Percentiles rank a stretch among this genome's conserved stretches.
phyloP scores from a whole-genome alignment of 345 rosid genomes.

The Pelargonium nanum region DNA sequence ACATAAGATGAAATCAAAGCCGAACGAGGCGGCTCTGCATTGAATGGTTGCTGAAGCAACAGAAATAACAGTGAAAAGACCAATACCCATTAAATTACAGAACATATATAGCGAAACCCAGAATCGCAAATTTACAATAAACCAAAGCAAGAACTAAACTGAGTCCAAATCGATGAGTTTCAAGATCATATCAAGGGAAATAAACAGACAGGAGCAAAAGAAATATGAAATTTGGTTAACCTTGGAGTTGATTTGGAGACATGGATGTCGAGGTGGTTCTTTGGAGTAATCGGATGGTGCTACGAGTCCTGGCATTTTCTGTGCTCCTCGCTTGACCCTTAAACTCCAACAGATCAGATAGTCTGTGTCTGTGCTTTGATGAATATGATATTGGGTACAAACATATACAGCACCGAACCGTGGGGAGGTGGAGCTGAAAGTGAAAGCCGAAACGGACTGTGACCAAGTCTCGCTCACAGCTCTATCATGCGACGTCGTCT shows the following conservation, averaged over 20 bases:
- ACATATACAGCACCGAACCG: too few species aligned
- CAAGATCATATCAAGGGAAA: not conserved
- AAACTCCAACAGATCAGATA: not conserved
- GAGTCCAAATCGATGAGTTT: not conserved
- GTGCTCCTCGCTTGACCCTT: not conserved
- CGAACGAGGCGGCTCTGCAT: constrained; percentile 83
- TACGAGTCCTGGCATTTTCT: constrained; percentile 61
- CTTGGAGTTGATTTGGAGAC: constrained; percentile 67
- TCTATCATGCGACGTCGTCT: too few species aligned
- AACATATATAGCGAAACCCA: not conserved
- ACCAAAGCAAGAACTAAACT: not conserved
- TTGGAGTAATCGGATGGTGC: constrained; percentile 69
- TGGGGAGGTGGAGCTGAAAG: too few species aligned
- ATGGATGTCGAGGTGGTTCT: constrained; percentile 74
- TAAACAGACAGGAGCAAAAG: not conserved
- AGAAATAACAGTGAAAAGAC: constrained; percentile 1
- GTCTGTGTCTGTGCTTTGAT: too few species aligned
- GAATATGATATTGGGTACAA: too few species aligned
- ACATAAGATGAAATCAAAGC: constrained; percentile 59
- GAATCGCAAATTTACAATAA: not conserved
- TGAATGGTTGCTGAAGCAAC: constrained; percentile 68
- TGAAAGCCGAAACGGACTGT: too few species aligned
- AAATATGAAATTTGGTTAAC: constrained; percentile 13
- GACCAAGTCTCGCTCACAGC: too few species aligned
- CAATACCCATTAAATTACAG: not conserved